Evolutionary conservation across 2,329 filamentous ascomycete genomes (phyloP), one percentile per base, ranked within the genome.

Genomic region (Arachnopeziza araneosa): DNA sequence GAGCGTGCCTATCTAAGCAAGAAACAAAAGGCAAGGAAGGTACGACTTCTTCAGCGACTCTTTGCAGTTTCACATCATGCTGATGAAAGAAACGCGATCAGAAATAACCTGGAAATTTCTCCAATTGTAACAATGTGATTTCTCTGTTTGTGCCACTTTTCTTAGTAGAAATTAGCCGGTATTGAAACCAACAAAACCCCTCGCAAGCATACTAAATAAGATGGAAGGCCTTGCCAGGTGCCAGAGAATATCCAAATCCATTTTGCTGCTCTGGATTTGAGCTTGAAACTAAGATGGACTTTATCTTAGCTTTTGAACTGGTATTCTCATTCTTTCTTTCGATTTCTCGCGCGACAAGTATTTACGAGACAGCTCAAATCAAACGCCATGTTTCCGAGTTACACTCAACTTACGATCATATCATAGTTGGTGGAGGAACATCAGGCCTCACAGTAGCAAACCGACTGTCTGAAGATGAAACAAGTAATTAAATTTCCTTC

Each of bases 341-440:
- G 12, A 19, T 12, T 44, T 14, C 36, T 44, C 6, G 10, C 17
- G 36, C 36, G 12, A 44, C 2, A 4, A 14, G 12, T 19, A 6
- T 44, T 44, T 19, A 44, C 12, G 36, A 44, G 17, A 44, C 17
- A 17, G 36, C 36, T 44, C 36, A 44, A 44, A 44, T 44, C 17
- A 44, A 44, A 44, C 36, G 36, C 36, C 6, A 44, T 44, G 36
- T 14, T 44, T 44, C 36, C 36, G 6, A 44, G 17, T 14, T 44
- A 19, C 10, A 19, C 12, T 44, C 36, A 14, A 19, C 6, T 44
- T 52, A 52, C 64, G 75, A 78, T 64, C 78, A 75, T 56, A 62
- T 78, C 36, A 63, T 78, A 23, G 72, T 76, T 8, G 76, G 77
- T 12, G 76, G 75, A 6, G 76, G 77, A 14, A 77, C 76, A 0